Percentiles rank a stretch among this genome's conserved stretches.
These are phyloP conservation scores for Diplosphaera chodatii DNA, from an alignment of 139 green algal species.

Conservation along the genomic window DNA sequence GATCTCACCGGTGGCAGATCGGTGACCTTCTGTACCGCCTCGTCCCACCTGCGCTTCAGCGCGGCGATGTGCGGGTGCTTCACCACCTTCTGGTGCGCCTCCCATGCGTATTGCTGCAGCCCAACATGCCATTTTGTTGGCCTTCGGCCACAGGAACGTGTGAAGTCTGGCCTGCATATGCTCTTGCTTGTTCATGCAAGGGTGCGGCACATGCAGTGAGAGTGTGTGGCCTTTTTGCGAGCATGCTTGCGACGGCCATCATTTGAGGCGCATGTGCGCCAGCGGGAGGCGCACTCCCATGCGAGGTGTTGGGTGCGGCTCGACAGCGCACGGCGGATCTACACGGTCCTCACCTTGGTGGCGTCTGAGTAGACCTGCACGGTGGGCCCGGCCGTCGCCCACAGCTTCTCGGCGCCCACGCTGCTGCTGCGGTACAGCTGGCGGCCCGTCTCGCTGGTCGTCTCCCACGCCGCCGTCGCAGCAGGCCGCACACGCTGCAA, in stretches of 20 bases:
- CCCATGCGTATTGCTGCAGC: neutral
- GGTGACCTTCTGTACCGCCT: neutral
- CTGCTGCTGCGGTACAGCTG: neutral
- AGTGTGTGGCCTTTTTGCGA: too few relatives aligned
- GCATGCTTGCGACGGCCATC: too few relatives aligned
- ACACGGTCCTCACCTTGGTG: too few relatives aligned
- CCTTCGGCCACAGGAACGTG: too few relatives aligned
- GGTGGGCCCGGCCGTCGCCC: neutral
- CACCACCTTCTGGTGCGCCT: neutral
- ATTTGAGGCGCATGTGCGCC: too few relatives aligned
- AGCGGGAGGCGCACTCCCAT: too few relatives aligned
- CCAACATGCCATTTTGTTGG: too few relatives aligned
- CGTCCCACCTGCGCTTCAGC: neutral
- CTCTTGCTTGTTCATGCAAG: too few relatives aligned
- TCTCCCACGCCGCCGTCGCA: neutral
- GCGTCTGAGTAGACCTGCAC: neutral
- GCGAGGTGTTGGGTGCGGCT: too few relatives aligned
- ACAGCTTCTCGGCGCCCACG: neutral
- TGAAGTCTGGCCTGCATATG: too few relatives aligned
- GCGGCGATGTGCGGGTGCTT: neutral
- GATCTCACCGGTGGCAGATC: neutral
- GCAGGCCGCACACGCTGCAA: neutral
- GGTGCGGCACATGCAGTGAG: too few relatives aligned
- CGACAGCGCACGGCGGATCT: too few relatives aligned
- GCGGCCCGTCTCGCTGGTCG: neutral